Base-by-base conservation (phyloP, 2,329 filamentous ascomycete genomes). In the Trichoderma sp. region DNA sequence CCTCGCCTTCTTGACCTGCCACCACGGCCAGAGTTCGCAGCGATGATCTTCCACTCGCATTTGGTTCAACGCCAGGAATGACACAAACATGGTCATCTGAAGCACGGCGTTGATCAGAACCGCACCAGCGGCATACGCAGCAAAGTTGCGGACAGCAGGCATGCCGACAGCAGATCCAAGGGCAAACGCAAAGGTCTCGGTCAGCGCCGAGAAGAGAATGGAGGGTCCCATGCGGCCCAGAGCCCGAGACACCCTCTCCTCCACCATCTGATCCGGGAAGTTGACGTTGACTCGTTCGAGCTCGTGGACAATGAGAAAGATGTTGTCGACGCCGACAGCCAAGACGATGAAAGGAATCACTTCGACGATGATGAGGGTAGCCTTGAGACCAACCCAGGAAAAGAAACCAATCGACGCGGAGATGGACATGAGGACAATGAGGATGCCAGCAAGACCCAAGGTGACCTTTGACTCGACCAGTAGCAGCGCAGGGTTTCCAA, bases 351-450 rank as follows among this genome's bases (percentile, higher is more conserved):
- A 99, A 0, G 95, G 95, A 69, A 99, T 99, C 67, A 99, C 95
- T 74, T 99, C 95, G 5, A 96, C 94, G 67, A 99, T 99, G 73
- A 99, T 99, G 69, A 99, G 82, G 0, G 95, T 99, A 15, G 94
- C 95, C 78, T 96, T 97, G 72, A 99, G 86, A 1, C 93, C 93
- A 44, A 88, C 85, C 75, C 92, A 95, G 0, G 95, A 97, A 74
- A 98, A 99, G 48, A 99, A 81, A 0, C 95, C 95, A 61, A 99
- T 94, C 0, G 94, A 97, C 1, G 95, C 92, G 17, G 91, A 92
- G 55, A 99, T 97, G 1, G 94, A 98, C 93, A 99, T 96, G 68
- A 99, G 80, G 5, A 99, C 95, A 69, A 99, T 99, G 63, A 96
- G 68, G 66, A 99, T 99, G 30, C 95, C 96, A 9, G 92, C 90